Evolutionary conservation across 2,329 filamentous ascomycete genomes (phyloP).

Genomic region (Penicillium sp.): DNA sequence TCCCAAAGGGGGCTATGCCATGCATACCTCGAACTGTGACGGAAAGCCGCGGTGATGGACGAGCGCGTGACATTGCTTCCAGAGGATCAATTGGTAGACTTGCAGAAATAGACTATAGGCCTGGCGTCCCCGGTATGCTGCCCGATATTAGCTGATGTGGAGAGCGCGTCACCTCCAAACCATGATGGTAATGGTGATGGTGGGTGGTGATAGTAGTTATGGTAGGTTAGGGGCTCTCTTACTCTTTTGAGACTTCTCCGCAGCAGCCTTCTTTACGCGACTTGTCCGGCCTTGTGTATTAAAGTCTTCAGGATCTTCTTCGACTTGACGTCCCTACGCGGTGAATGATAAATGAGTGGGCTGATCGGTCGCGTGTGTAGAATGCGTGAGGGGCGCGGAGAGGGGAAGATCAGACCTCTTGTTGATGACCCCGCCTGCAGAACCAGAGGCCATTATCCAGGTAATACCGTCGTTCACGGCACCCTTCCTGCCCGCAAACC

Average conservation of each 20-base stretch:
- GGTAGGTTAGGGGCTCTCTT: slow-evolving; percentile 37
- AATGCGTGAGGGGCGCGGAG: too few species aligned
- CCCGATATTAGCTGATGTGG: too few species aligned
- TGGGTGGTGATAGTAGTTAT: too few species aligned
- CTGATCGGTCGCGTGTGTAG: too few species aligned
- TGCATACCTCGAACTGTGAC: slow-evolving; percentile 60
- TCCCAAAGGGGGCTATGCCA: too few species aligned
- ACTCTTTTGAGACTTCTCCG: too few species aligned
- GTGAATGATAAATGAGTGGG: background rate
- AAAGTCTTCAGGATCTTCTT: slow-evolving; percentile 60
- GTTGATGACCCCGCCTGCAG: slow-evolving; percentile 70
- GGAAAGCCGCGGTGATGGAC: slow-evolving; percentile 58
- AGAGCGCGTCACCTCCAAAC: too few species aligned
- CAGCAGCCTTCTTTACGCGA: slow-evolving; percentile 49
- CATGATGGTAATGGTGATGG: too few species aligned
- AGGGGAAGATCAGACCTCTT: slow-evolving; percentile 49
- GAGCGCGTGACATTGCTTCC: slow-evolving; percentile 72
- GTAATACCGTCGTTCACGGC: slow-evolving; percentile 63
- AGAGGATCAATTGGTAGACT: slow-evolving; percentile 71
- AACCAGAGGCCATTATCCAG: slow-evolving; percentile 67
- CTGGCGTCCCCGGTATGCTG: slow-evolving; percentile 53
- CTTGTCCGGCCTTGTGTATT: slow-evolving; percentile 52
- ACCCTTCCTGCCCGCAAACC: slow-evolving; percentile 52
- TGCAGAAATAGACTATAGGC: slow-evolving; percentile 74
- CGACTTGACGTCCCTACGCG: slow-evolving; percentile 37